Percentiles rank a stretch among this genome's conserved stretches.
These are phyloP conservation scores for Microbotryum scabiosae DNA, from an alignment of 1,284 basidiomycete genomes.

Conservation along the genomic window DNA sequence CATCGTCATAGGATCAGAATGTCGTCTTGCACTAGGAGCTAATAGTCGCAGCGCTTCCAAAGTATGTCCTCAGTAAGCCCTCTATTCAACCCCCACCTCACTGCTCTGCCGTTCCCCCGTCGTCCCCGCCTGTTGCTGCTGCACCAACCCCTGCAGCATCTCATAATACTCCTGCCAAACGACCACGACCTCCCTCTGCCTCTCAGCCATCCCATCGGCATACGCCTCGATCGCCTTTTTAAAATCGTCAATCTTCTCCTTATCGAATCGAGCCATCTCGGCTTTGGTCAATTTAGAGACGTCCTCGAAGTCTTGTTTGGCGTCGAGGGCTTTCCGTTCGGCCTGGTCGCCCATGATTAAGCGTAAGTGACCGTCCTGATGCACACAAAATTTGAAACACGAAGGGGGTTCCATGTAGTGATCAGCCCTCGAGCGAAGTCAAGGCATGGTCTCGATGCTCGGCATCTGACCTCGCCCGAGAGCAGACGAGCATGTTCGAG, in stretches of 20 bases:
- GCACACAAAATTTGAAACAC: neutral
- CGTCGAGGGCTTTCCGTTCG: slow-evolving; percentile 69
- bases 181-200: slow-evolving; percentile 62
- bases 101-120: neutral
- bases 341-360: slow-evolving; percentile 48
- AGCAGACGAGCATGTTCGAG: neutral
- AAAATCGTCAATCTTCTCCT: slow-evolving; percentile 83
- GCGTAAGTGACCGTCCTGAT: slow-evolving; percentile 22
- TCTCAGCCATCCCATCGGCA: slow-evolving; percentile 67
- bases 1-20: too few species aligned
- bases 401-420: neutral
- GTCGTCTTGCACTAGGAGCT: too few species aligned
- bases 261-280: slow-evolving; percentile 89
- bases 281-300: slow-evolving; percentile 77
- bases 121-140: slow-evolving; percentile 1
- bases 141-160: slow-evolving; percentile 4
- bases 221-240: slow-evolving; percentile 66
- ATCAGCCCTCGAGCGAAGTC: neutral
- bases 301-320: slow-evolving; percentile 77
- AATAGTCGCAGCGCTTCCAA: neutral
- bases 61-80: neutral
- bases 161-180: slow-evolving; percentile 13
- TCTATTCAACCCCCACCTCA: neutral
- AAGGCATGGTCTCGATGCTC: neutral
- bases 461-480: neutral